Conservation (phyloP, 306 rosid genomes). For the Albizia julibrissin region DNA sequence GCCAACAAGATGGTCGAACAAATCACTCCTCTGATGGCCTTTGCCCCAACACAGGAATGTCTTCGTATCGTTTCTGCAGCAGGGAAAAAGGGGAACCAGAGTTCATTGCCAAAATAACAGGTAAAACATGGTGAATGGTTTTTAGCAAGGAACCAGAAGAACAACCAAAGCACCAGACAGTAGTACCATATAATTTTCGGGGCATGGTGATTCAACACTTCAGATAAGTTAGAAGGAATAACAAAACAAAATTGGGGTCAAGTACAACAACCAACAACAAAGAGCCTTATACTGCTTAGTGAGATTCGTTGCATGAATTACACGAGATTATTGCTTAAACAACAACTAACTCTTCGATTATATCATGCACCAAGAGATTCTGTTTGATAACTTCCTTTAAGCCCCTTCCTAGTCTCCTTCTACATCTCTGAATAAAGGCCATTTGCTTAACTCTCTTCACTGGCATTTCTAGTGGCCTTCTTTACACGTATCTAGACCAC, state of each 20-base stretch:
- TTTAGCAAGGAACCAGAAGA: background rate
- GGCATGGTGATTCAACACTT: background rate
- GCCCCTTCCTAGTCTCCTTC: background rate
- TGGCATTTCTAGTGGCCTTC: background rate
- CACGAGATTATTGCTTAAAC: background rate
- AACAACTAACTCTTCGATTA: background rate
- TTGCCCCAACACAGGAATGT: constrained; percentile 54
- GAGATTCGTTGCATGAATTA: background rate
- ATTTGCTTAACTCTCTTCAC: background rate
- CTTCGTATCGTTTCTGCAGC: constrained; percentile 58
- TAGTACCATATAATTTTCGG: background rate
- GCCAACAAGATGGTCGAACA: constrained; percentile 30
- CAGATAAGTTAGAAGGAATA: background rate
- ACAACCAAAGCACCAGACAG: background rate
- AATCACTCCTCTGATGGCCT: constrained; percentile 46
- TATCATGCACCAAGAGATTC: background rate
- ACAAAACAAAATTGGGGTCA: background rate
- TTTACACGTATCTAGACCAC: background rate
- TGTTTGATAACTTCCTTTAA: background rate
- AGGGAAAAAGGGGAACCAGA: background rate
- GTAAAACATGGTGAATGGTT: background rate
- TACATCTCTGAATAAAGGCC: background rate
- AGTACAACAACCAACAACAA: background rate
- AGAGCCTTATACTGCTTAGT: background rate
- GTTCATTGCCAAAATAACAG: background rate